Conservation (phyloP, 768 basidiomycete species). For the Crepidotus variabilis region DNA sequence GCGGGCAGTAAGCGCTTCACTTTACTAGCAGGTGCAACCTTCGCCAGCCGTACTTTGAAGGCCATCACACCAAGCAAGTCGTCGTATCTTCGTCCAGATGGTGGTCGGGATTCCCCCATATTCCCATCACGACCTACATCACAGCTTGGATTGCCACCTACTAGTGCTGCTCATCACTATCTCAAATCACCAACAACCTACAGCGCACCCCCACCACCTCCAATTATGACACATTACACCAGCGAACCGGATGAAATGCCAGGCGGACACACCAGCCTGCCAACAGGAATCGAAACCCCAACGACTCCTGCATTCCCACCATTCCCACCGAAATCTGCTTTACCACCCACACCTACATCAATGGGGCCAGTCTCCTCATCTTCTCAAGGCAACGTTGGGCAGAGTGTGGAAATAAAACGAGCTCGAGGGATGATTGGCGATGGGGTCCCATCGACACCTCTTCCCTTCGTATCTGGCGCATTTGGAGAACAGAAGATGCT, state of each 20-base stretch:
- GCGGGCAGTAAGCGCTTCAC: constrained; percentile 53
- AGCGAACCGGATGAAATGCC: constrained; percentile 9
- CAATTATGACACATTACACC: constrained; percentile 6
- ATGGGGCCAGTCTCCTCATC: constrained; percentile 53
- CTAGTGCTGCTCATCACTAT: constrained; percentile 27
- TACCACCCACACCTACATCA: constrained; percentile 50
- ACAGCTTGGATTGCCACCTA: constrained; percentile 30
- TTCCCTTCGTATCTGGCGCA: constrained; percentile 44
- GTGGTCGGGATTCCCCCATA: constrained; percentile 18
- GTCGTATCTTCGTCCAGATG: constrained; percentile 10
- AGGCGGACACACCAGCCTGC: constrained; percentile 2
- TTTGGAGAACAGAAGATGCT: constrained; percentile 36
- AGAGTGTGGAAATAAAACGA: constrained; percentile 65
- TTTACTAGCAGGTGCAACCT: constrained; percentile 19
- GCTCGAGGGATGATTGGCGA: constrained; percentile 43
- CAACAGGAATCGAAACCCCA: constrained; percentile 27
- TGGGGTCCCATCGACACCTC: constrained; percentile 48
- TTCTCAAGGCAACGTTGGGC: constrained; percentile 44
- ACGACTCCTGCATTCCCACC: constrained; percentile 74
- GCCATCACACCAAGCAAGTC: constrained; percentile 17
- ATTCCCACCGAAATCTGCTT: constrained; percentile 45
- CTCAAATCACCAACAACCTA: constrained; percentile 55
- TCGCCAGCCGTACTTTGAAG: constrained; percentile 21
- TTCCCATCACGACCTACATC: constrained; percentile 23
- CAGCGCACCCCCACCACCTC: constrained; percentile 38